Conservation (phyloP, 495 filamentous ascomycete genomes). For the Lasiosphaeria hispida region DNA sequence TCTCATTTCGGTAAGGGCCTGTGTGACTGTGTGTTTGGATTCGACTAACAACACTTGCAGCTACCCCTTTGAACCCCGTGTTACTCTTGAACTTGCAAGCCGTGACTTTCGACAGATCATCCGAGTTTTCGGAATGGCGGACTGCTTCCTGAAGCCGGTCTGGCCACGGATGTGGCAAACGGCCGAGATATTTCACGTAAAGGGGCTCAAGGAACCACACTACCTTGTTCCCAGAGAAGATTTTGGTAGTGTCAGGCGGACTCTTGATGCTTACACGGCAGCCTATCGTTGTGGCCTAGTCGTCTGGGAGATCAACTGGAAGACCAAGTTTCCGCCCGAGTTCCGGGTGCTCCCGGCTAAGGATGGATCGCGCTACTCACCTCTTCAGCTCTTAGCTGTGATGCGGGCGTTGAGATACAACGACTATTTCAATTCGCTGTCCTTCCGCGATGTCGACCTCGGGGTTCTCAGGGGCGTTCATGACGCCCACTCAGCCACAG, state of each 20-base stretch:
- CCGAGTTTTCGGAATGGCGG: conserved; percentile 65
- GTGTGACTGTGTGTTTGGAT: neutral
- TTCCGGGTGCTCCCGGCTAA: conserved; percentile 76
- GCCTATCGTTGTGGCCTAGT: conserved; percentile 71
- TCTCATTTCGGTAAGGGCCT: conserved; percentile 68
- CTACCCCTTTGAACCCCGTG: conserved; percentile 61
- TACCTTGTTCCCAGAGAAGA: conserved; percentile 64
- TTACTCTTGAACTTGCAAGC: conserved; percentile 74
- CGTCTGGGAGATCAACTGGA: conserved; percentile 75
- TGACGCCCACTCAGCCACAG: conserved; percentile 30
- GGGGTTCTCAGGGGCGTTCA: conserved; percentile 30
- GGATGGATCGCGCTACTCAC: conserved; percentile 59
- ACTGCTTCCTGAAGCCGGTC: conserved; percentile 76
- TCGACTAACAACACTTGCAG: conserved; percentile 38
- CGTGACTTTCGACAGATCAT: conserved; percentile 74
- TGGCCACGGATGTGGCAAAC: conserved; percentile 73
- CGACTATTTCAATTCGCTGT: conserved; percentile 81
- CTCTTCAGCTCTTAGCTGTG: conserved; percentile 77
- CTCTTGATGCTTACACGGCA: conserved; percentile 80
- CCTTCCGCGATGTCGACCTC: conserved; percentile 73
- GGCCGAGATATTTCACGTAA: conserved; percentile 61
- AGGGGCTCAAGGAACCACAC: conserved; percentile 55
- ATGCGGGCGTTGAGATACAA: conserved; percentile 89
- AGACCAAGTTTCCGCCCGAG: conserved; percentile 75
- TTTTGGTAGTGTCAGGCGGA: conserved; percentile 75